These are phyloP conservation scores for Fagopyrum homotropicum DNA, from an alignment of 148 eudicot genomes.

Conservation along the genomic window DNA sequence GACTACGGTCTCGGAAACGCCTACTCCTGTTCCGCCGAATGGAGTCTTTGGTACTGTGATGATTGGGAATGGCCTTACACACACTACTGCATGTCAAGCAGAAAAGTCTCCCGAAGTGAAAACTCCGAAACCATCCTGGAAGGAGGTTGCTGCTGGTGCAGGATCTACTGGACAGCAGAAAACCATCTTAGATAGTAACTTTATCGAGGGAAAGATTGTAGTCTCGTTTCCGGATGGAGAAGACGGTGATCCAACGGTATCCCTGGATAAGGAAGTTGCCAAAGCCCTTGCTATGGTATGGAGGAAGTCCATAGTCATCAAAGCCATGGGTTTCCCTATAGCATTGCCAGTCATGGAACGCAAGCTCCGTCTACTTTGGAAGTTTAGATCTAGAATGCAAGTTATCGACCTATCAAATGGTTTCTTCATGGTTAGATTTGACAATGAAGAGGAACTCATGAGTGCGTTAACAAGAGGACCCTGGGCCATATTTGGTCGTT, in stretches of 20 bases:
- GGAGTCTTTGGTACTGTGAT: too few species aligned
- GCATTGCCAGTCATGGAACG: background rate
- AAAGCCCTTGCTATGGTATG: background rate
- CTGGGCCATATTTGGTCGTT: background rate
- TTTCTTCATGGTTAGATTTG: background rate
- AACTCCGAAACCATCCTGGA: too few species aligned
- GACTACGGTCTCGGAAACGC: too few species aligned
- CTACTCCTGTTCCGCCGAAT: too few species aligned
- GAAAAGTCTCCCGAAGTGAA: too few species aligned
- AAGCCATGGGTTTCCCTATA: background rate
- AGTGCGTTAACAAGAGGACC: background rate
- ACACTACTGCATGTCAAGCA: too few species aligned
- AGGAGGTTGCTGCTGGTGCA: too few species aligned
- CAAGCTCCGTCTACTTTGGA: background rate
- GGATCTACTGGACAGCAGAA: too few species aligned
- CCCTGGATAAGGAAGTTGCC: background rate
- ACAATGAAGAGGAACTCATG: background rate
- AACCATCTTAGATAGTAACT: too few species aligned
- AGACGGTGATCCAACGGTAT: background rate
- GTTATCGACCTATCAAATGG: background rate
- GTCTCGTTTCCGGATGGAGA: background rate
- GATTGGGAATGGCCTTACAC: too few species aligned
- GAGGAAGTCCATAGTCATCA: background rate
- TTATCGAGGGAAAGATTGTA: too few species aligned
- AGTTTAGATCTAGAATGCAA: background rate